These are phyloP conservation scores for Nicotiana sylvestris DNA, from an alignment of 257 asterid species.

Conservation along the genomic window DNA sequence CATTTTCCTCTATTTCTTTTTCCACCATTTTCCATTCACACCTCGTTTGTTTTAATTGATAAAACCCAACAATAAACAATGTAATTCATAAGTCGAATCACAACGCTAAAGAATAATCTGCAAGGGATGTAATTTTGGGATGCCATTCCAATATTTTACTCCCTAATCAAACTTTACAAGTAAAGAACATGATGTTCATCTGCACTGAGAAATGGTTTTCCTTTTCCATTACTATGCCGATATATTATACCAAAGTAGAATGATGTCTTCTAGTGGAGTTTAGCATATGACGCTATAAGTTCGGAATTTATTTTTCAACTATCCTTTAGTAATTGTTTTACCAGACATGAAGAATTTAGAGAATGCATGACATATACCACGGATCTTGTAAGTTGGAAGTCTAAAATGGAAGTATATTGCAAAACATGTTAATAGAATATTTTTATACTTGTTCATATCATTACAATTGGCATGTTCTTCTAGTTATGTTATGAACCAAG, in stretches of 20 bases:
- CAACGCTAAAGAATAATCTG: neutral
- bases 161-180: neutral
- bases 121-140: neutral
- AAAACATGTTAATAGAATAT: too few species aligned
- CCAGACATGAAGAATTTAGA: neutral
- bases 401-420: too few species aligned
- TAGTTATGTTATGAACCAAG: too few species aligned
- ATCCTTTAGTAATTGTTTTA: neutral
- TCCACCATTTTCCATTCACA: too few species aligned
- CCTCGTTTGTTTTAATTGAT: too few species aligned
- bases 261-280: neutral
- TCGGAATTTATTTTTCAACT: neutral
- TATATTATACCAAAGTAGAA: too few species aligned
- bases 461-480: too few species aligned
- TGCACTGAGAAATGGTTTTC: neutral
- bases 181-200: neutral
- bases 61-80: too few species aligned
- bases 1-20: too few species aligned
- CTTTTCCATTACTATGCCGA: neutral
- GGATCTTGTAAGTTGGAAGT: neutral
- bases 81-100: neutral
- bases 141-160: neutral
- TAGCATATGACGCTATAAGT: neutral
- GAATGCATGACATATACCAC: neutral
- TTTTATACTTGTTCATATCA: too few species aligned